Evolutionary conservation across 1,139 yeast genomes (phyloP), one percentile per base, ranked within the genome.

Genomic region (Geotrichum fermentans): DNA sequence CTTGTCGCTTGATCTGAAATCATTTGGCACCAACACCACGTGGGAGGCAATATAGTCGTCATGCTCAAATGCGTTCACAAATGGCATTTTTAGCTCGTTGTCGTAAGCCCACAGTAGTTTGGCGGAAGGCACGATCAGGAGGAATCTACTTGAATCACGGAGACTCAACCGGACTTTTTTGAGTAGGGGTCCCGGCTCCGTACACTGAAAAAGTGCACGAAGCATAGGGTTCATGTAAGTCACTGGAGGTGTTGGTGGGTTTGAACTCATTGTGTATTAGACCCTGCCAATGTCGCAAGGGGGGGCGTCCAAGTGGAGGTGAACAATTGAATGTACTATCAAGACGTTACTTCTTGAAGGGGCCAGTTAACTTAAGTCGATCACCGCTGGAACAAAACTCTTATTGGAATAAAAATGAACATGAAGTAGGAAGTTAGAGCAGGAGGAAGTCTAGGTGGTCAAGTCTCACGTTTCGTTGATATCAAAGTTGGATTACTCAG

Each of bases 11-110:
- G 72, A 64, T 18, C 74, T 61, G 1, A 73, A 64, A 37, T 61
- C 58, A 7, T 73, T 65, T 1, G 68, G 59, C 3, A 65, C 56
- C 49, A 73, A 68, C 26, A 86, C 65, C 21, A 88, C 76, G 64
- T 88, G 96, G 0, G 89, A 78, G 47, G 77, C 75, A 7, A 87
- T 68, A 61, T 86, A 88, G 26, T 83, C 90, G 43, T 79, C 82
- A 46, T 72, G 74, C 50, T 76, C 75, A 60, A 90, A 83, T 20
- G 82, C 64, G 2, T 83, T 88, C 14, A 64, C 64, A 50, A 80
- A 73, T 1, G 74, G 64, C 3, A 66, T 56, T 21, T 74, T 71
- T 0, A 82, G 61, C 13, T 72, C 73, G 13, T 71, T 69, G 57
- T 84, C 92, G 42, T 66, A 71, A 53, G 73, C 72, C 54, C 79